Base-by-base conservation (phyloP, 768 basidiomycete genomes). In the Hypholoma fasciculare region DNA sequence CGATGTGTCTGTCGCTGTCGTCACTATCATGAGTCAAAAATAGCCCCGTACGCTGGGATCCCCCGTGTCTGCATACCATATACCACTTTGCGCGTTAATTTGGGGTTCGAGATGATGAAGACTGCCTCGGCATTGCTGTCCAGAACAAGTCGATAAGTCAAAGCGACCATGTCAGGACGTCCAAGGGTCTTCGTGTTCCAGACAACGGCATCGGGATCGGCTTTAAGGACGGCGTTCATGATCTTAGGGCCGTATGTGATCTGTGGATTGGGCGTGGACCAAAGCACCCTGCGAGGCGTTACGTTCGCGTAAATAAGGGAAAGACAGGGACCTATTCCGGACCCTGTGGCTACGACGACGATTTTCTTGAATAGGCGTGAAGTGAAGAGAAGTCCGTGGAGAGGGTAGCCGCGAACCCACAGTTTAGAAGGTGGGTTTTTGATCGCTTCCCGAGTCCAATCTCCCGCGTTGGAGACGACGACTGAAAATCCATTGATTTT, bases 401-500 rank as follows among this genome's bases (percentile, higher is more conserved):
- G 75, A 4, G 82, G 81, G 40, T 78, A 73, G 8, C 83, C 82
- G 38, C 83, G 82, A 27, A 82, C 72, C 82, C 82, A 86, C 23
- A 86, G 68, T 62, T 82, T 70, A 26, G 61, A 77, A 1, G 82
- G 82, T 4, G 84, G 83, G 52, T 81, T 74, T 12, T 54, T 64
- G 61, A 85, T 85, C 51, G 71, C 64, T 56, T 79, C 73, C 52
- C 61, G 67, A 1, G 84, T 86, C 83, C 83, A 84, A 63, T 86
- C 83, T 27, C 83, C 83, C 3, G 83, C 82, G 23, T 76, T 76
- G 5, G 81, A 82, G 8, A 84, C 80, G 11, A 85, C 78, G 30
- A 82, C 68, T 17, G 81, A 83, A 67, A 78, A 84, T 0, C 78
- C 79, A 49, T 73, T 74, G 52, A 67, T 64, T 47, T 71, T 69